phyloP scores from a whole-genome alignment of 2,329 filamentous ascomycete genomes.

The Onygenales sp. region DNA sequence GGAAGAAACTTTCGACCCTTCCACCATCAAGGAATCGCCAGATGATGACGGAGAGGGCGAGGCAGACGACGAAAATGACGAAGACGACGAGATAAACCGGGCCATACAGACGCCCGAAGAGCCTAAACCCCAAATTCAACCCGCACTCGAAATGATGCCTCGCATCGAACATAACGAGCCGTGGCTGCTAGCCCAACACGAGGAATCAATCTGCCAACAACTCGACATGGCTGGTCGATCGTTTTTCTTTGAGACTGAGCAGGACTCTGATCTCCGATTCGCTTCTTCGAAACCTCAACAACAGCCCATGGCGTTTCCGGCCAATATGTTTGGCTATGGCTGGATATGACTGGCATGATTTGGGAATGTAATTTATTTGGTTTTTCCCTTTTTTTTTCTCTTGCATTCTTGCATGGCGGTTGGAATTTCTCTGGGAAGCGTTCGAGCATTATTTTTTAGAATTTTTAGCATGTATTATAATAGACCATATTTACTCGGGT shows the following conservation, averaged over 20 bases:
- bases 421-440: no score
- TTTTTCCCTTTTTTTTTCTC: slow-evolving; percentile 4
- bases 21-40: slow-evolving; percentile 41
- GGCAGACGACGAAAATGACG: slow-evolving; percentile 46
- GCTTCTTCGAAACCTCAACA: not conserved
- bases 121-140: not conserved
- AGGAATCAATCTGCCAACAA: not conserved
- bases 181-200: not conserved
- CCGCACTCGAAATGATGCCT: not conserved
- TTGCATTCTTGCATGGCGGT: slow-evolving; percentile 3
- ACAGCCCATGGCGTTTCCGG: slow-evolving; percentile 2
- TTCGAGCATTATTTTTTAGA: not conserved
- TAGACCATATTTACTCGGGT: no score
- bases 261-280: slow-evolving; percentile 1
- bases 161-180: not conserved
- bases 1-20: slow-evolving; percentile 64
- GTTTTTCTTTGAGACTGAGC: slow-evolving; percentile 14
- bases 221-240: slow-evolving; percentile 6
- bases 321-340: slow-evolving; percentile 1
- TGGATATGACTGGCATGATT: slow-evolving; percentile 5
- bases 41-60: slow-evolving; percentile 46
- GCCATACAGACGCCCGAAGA: slow-evolving; percentile 1
- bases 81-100: slow-evolving; percentile 21
- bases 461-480: not conserved
- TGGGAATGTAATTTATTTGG: slow-evolving; percentile 19